Base-by-base conservation (phyloP, 345 rosid genomes). In the Euphorbia pulcherrima region DNA sequence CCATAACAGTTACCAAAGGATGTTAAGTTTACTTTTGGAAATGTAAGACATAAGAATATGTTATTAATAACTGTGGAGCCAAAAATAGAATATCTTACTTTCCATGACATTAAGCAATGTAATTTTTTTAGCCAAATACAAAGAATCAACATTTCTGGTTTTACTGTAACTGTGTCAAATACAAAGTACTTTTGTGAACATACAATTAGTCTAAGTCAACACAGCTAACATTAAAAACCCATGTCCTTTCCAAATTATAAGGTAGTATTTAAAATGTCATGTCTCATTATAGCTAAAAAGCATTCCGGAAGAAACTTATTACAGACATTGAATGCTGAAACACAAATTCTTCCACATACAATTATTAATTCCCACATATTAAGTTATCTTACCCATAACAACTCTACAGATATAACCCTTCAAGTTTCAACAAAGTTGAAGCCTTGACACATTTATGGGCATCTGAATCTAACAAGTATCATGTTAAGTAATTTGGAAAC, bases 331-430 rank as follows among this genome's bases (percentile, higher is more conserved):
- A 24, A 35, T 44, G 28, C 4, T 12, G 48, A 62, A 63, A 63
- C 6, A 28, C 8, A 8, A 62, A 63, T 24, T 63, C 4, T 62
- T 47, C 16, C 53, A 62, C 4, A 41, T 2, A 44, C 17, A 23
- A 18, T 24, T 29, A 29, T 2, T 40, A 39, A 23, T 20, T 23
- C 1, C 33, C 23, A 5, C 12, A 40, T 4, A 39, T 1, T 16
- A 41, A 41, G 28, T 28, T 62, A 67, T 39, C 71, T 26, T 37
- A 67, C 14, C 50, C 61, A 35, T 23, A 39, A 27, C 16, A 17
- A 44, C 54, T 16, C 33, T 44, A 5, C 44, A 37, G 18, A 26
- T 8, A 18, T 8, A 50, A 2, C 20, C 37, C 62, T n/a, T n/a
- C n/a, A n/a, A n/a, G n/a, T n/a, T 18, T 11, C 28, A 14, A 55